A percentile compares a stretch with the other conserved stretches of the same genome.
Evolutionary conservation across 2,329 filamentous ascomycete species (phyloP).

Genomic region (Acrodontium crateriforme): DNA sequence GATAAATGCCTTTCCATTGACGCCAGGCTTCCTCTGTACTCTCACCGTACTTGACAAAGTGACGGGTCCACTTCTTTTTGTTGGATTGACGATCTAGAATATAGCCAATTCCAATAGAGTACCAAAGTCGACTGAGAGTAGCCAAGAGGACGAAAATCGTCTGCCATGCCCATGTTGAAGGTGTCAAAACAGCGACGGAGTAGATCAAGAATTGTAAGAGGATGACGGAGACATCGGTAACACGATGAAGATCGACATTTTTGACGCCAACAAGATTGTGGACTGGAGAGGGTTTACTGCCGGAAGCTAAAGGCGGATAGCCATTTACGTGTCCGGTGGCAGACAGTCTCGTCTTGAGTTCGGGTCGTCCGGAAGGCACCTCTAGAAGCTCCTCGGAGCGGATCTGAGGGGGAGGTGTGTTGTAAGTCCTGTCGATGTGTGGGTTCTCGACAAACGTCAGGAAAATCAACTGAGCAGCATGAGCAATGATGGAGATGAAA

Average conservation of each 20-base stretch:
- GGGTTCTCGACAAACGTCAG: conserved; percentile 86
- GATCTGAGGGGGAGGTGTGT: conserved; percentile 56
- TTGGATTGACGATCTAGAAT: conserved; percentile 77
- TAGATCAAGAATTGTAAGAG: conserved; percentile 65
- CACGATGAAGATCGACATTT: conserved; percentile 80
- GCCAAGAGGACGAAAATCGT: conserved; percentile 71
- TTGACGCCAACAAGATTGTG: conserved; percentile 71
- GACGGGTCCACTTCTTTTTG: conserved; percentile 87
- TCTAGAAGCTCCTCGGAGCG: conserved; percentile 21
- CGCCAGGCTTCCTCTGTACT: conserved; percentile 83
- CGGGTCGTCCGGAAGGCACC: conserved; percentile 26
- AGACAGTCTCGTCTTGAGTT: conserved; percentile 24
- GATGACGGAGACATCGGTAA: conserved; percentile 69
- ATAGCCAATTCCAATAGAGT: conserved; percentile 72
- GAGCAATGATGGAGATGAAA: conserved; percentile 89
- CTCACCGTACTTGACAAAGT: conserved; percentile 95
- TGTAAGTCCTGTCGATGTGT: conserved; percentile 97
- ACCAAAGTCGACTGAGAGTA: conserved; percentile 77
- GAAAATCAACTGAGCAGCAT: conserved; percentile 89
- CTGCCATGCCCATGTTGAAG: conserved; percentile 62
- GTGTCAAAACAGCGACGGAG: conserved; percentile 59
- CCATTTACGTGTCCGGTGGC: conserved; percentile 25
- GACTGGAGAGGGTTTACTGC: conserved; percentile 48
- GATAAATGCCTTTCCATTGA: conserved; percentile 94
- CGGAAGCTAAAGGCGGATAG: conserved; percentile 27